Evolutionary conservation across 805 yeast genomes (phyloP).

Genomic region (Priceomyces medius): DNA sequence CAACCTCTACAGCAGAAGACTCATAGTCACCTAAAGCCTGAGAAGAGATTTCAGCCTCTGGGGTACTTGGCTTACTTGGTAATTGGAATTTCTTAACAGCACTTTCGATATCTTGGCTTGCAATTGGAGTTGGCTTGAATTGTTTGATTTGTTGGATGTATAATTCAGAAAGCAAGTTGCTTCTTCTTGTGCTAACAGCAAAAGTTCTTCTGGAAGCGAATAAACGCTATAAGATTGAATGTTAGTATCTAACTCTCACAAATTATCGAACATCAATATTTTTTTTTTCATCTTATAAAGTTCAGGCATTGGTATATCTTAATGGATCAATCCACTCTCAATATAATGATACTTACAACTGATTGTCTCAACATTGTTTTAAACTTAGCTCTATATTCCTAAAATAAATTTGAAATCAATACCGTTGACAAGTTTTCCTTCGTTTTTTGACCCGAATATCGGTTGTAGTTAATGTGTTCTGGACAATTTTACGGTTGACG

Average conservation of each 20-base stretch:
- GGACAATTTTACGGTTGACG: slow-evolving; percentile 2
- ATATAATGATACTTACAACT: slow-evolving; percentile 35
- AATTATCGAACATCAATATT: too few species aligned
- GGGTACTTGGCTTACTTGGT: slow-evolving; percentile 77
- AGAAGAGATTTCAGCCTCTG: slow-evolving; percentile 67
- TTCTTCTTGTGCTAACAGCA: slow-evolving; percentile 42
- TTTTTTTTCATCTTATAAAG: too few species aligned
- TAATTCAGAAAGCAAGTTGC: slow-evolving; percentile 75
- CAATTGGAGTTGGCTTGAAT: slow-evolving; percentile 79
- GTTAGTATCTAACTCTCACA: slow-evolving; percentile 7
- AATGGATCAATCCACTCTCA: too few species aligned
- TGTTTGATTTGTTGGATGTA: slow-evolving; percentile 84
- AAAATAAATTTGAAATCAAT: neutral
- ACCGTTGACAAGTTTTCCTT: neutral
- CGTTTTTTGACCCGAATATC: slow-evolving; percentile 9
- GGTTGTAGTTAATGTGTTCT: slow-evolving; percentile 9
- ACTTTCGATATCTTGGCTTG: slow-evolving; percentile 72
- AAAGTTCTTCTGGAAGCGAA: slow-evolving; percentile 40
- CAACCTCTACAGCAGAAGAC: slow-evolving; percentile 70
- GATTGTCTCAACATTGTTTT: slow-evolving; percentile 40
- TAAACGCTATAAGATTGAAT: slow-evolving; percentile 23
- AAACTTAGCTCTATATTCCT: slow-evolving; percentile 1
- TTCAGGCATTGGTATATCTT: too few species aligned
- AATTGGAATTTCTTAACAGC: slow-evolving; percentile 79
- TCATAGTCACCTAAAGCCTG: slow-evolving; percentile 71